Base-by-base conservation (phyloP, 2,329 filamentous ascomycete species). In the Microthyrium microscopicum region DNA sequence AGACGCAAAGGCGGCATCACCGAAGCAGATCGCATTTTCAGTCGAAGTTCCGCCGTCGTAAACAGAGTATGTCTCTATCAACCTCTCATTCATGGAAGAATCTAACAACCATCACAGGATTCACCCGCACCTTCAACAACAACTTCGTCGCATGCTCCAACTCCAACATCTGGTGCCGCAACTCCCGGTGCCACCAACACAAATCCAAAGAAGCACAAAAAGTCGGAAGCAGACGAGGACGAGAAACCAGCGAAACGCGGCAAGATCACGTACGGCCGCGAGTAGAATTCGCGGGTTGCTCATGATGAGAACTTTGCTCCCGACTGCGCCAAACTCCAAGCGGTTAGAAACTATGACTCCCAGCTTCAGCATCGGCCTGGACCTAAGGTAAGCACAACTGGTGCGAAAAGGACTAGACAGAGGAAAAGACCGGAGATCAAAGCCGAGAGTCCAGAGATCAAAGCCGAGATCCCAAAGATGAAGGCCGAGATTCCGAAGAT, bases 1-100 rank as follows among this genome's bases (percentile, higher is more conserved):
- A 69, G 74, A 47, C 70, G 78, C 52, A 64, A 60, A 39, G 58
- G 68, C 17, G 68, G 69, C 4, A 60, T 77, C 31, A 65, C 64
- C 39, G 80, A 85, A 33, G 66, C 70, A 44, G 79, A 83, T 50
- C 66, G 78, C 41, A 76, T 87, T 35, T 87, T 87, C 53, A 58
- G 55, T 40, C 49, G 52, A 26, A 57, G 55, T 42, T 58, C 54
- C 5, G 46, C 46, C n/a, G 54, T 46, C 44, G 54, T 55, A 39
- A 33, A 51, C 38, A 48, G 50, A 41, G 53, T 55, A 50, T 17
- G 35, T 32, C 6, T 32, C 15, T 24, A 32, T 7, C 8, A 7
- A 11, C 8, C 15, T 25, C 29, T 29, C 27, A 27, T 4, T 34
- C 11, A 12, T 35, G 6, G 29, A 16, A 15, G 22, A 26, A 28